Percentiles rank a stretch among this genome's conserved stretches.
These are phyloP conservation scores for Camelina hispida DNA, from an alignment of 345 rosid genomes.

Conservation along the genomic window DNA sequence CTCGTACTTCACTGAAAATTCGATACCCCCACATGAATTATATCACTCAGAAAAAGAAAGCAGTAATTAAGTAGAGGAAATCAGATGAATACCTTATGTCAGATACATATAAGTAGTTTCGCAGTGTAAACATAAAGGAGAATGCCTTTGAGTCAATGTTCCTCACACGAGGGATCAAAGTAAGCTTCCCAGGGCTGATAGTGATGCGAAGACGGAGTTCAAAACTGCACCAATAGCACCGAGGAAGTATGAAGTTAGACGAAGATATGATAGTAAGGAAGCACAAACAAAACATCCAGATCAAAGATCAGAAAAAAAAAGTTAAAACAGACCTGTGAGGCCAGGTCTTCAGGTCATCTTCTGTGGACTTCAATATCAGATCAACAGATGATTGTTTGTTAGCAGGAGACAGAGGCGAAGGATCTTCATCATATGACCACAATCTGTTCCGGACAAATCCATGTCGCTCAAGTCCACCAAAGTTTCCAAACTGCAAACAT, in stretches of 20 bases:
- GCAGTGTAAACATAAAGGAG: slow-evolving; percentile 74
- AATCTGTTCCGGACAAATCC: slow-evolving; percentile 86
- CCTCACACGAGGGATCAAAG: slow-evolving; percentile 91
- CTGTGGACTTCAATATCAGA: slow-evolving; percentile 74
- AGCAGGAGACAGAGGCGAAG: slow-evolving; percentile 82
- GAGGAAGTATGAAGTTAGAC: slow-evolving; percentile 25
- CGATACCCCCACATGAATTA: slow-evolving; percentile 32
- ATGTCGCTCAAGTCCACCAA: slow-evolving; percentile 80
- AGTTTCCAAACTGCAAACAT: slow-evolving; percentile 70
- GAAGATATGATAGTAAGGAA: slow-evolving; percentile 11
- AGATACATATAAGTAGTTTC: slow-evolving; percentile 82
- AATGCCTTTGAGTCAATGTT: slow-evolving; percentile 82
- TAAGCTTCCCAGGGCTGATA: slow-evolving; percentile 78
- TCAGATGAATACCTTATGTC: slow-evolving; percentile 75
- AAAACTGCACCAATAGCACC: slow-evolving; percentile 58
- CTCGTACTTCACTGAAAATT: slow-evolving; percentile 90
- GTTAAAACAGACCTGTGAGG: slow-evolving; percentile 67
- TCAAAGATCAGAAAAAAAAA: not conserved
- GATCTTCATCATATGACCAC: slow-evolving; percentile 80
- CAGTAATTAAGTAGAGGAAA: not conserved
- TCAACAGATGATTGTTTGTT: slow-evolving; percentile 76
- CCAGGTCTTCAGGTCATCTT: slow-evolving; percentile 85
- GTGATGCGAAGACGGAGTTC: slow-evolving; percentile 86
- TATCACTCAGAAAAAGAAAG: not conserved
- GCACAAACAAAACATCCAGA: slow-evolving; percentile 2